phyloP scores from a whole-genome alignment of 1,284 basidiomycete genomes.

The Abortiporus biennis region DNA sequence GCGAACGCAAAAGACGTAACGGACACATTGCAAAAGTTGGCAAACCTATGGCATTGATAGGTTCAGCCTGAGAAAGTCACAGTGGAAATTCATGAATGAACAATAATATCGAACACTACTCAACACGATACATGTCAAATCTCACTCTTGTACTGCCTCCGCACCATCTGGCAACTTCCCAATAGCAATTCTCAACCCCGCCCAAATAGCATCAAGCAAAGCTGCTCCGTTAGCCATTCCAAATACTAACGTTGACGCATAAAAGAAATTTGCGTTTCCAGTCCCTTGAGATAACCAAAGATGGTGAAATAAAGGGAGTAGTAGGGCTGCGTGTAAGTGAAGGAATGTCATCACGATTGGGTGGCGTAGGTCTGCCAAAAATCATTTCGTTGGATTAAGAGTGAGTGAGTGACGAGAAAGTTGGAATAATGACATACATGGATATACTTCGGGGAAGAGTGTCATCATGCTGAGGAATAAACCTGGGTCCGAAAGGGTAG shows the following conservation, averaged over 20 bases:
- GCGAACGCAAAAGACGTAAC: too few species aligned
- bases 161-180: slow-evolving; percentile 2
- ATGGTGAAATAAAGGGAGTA: slow-evolving; percentile 89
- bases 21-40: too few species aligned
- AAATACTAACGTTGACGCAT: slow-evolving; percentile 92
- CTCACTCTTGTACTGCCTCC: slow-evolving; percentile 5
- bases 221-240: slow-evolving; percentile 84
- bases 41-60: background rate
- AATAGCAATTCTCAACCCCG: slow-evolving; percentile 67
- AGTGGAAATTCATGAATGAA: too few species aligned
- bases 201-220: slow-evolving; percentile 77
- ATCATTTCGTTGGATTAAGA: background rate
- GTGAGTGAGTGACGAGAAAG: background rate
- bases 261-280: slow-evolving; percentile 98
- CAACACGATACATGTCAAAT: background rate
- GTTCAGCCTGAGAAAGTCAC: too few species aligned
- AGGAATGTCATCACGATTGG: slow-evolving; percentile 84
- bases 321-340: slow-evolving; percentile 79
- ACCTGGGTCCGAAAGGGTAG: slow-evolving; percentile 84
- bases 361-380: slow-evolving; percentile 69
- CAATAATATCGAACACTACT: background rate
- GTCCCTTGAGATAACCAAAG: slow-evolving; percentile 91
- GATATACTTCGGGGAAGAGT: slow-evolving; percentile 80
- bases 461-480: slow-evolving; percentile 79
- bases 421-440: slow-evolving; percentile 49